Base-by-base conservation (phyloP, 768 basidiomycete species). In the Boletus speciosus region DNA sequence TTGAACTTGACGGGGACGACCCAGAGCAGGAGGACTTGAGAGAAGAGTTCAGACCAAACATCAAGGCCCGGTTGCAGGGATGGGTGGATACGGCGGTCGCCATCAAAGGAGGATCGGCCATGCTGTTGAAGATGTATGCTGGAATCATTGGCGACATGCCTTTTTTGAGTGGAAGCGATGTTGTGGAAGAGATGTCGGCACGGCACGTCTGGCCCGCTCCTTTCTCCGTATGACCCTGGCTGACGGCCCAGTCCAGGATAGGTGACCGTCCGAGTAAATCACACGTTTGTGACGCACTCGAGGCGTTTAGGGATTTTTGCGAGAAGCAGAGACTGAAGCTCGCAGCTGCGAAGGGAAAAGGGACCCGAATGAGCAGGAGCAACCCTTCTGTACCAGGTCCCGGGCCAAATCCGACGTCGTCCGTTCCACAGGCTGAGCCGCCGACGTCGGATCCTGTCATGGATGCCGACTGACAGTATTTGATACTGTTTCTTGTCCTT, bases 1-100 rank as follows among this genome's bases (percentile, higher is more conserved):
- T 82, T 14, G 83, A 84, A 47, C 46, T 81, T 25, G 79, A 81
- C 32, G 72, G 74, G 11, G 64, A 71, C 11, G 83, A 85, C 46
- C 73, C 80, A 0, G 84, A 86, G 54, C 58, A 81, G 40, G 83
- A 83, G 25, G 84, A 85, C 40, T 48, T 86, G 44, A 71, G 78
- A 45, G 83, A 85, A 37, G 82, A 85, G 65, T 83, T 81, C 39
- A 71, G 79, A 51, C 86, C 85, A 0, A 74, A 75, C 55, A 63
- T 86, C 57, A 81, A 80, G 63, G 73, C 72, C 27, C 76, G 83
- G 4, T 80, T 87, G 37, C 77, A 81, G 27, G 79, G 80, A 11
- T 89, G 86, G 86, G 62, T 71, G 14, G 71, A 74, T 11, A 65
- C 76, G 0, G 76, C 73, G 8, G 42, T 55, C 29, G 49, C 60